A percentile compares a stretch with the other conserved stretches of the same genome.
These are phyloP conservation scores for Trichoderma sp. DNA, from an alignment of 2,329 filamentous ascomycete genomes.

Conservation along the genomic window DNA sequence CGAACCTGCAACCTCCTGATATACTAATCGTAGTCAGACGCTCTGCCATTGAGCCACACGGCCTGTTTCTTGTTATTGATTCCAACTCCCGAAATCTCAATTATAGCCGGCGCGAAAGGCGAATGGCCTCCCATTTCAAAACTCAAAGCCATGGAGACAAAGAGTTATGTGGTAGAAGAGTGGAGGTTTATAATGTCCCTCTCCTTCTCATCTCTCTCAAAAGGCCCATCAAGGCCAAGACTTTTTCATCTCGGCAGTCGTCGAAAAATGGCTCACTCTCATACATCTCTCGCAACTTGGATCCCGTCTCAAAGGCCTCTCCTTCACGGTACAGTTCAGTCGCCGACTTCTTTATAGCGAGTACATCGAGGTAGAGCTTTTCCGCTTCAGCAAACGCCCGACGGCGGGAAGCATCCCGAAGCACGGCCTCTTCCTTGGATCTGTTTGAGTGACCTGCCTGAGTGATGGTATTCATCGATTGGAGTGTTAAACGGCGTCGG, in stretches of 20 bases:
- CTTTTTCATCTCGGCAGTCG: slow-evolving; percentile 26
- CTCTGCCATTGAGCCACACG: slow-evolving; percentile 23
- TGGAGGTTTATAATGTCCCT: slow-evolving; percentile 15
- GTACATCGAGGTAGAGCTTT: slow-evolving; percentile 30
- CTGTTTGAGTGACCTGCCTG: background rate
- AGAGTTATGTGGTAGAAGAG: background rate
- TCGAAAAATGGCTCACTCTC: slow-evolving; percentile 32
- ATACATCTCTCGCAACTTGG: slow-evolving; percentile 33
- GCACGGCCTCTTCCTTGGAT: slow-evolving; percentile 18
- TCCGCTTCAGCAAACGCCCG: slow-evolving; percentile 30
- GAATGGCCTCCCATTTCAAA: too few relatives aligned
- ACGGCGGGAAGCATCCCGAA: slow-evolving; percentile 21
- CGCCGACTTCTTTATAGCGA: slow-evolving; percentile 29
- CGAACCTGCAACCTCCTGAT: slow-evolving; percentile 23
- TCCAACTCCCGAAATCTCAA: background rate
- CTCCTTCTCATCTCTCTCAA: slow-evolving; percentile 24
- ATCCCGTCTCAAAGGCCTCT: slow-evolving; percentile 28
- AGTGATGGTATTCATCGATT: slow-evolving; percentile 4
- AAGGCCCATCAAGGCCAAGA: slow-evolving; percentile 20
- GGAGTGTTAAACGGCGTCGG: slow-evolving; percentile 7
- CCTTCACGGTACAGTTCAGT: slow-evolving; percentile 29
- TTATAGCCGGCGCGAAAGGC: background rate
- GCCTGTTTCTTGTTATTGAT: slow-evolving; percentile 11
- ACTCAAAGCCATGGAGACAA: background rate
- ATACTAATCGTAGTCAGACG: slow-evolving; percentile 21